Evolutionary conservation across 2,329 filamentous ascomycete species (phyloP).

Genomic region (Drechslerella coelobrocha): DNA sequence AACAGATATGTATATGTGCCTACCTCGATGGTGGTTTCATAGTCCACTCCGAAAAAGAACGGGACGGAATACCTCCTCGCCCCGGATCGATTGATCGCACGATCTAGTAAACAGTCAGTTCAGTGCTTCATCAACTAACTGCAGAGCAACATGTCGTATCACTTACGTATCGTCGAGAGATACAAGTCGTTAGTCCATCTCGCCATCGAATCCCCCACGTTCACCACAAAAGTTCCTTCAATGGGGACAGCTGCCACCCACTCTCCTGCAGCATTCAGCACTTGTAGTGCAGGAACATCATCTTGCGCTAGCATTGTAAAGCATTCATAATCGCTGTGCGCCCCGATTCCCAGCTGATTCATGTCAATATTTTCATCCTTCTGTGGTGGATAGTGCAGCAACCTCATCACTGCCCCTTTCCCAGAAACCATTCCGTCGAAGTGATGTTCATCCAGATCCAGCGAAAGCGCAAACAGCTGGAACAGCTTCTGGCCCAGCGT

Average conservation of each 20-base stretch:
- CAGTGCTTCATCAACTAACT: not conserved
- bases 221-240: constrained; percentile 62
- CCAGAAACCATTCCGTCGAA: constrained; percentile 48
- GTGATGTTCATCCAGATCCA: constrained; percentile 49
- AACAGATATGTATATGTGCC: not conserved
- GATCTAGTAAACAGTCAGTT: constrained; percentile 25
- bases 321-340: constrained; percentile 53
- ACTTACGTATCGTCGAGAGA: constrained; percentile 61
- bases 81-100: constrained; percentile 57
- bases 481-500: constrained; percentile 50
- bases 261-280: constrained; percentile 49
- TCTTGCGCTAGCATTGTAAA: constrained; percentile 53
- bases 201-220: constrained; percentile 64
- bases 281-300: constrained; percentile 52
- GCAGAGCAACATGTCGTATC: constrained; percentile 59
- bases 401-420: constrained; percentile 44
- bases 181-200: constrained; percentile 64
- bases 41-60: constrained; percentile 66
- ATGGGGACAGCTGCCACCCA: constrained; percentile 56
- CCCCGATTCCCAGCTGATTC: constrained; percentile 51
- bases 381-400: constrained; percentile 53
- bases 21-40: constrained; percentile 57
- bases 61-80: constrained; percentile 66
- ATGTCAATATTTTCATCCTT: constrained; percentile 30
- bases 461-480: constrained; percentile 50